A percentile compares a stretch with the other conserved stretches of the same genome.
These are phyloP conservation scores for Mucor velutinosus DNA, from an alignment of 371 early-diverging fungal species.

Conservation along the genomic window DNA sequence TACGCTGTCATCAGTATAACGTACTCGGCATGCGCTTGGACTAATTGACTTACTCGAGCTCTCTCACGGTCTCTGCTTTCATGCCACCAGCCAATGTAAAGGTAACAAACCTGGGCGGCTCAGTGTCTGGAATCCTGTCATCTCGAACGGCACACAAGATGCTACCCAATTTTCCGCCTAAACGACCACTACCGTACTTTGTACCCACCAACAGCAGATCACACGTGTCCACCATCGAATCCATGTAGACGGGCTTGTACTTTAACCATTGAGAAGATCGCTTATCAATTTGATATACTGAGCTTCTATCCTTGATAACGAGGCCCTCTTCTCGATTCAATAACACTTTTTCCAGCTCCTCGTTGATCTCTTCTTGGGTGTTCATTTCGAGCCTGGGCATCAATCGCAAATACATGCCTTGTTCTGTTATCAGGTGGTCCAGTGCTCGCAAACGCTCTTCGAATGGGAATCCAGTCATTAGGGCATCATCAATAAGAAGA, in stretches of 20 bases:
- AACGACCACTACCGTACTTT: slow-evolving; percentile 64
- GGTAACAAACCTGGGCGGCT: slow-evolving; percentile 46
- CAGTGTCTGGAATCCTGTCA: slow-evolving; percentile 33
- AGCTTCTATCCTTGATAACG: slow-evolving; percentile 68
- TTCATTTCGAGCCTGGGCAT: slow-evolving; percentile 52
- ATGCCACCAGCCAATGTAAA: slow-evolving; percentile 74
- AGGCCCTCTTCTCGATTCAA: slow-evolving; percentile 57
- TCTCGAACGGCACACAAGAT: slow-evolving; percentile 75
- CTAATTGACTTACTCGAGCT: slow-evolving; percentile 35
- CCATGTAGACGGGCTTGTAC: slow-evolving; percentile 77
- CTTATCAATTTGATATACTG: slow-evolving; percentile 57
- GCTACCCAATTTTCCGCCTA: slow-evolving; percentile 62
- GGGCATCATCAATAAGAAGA: slow-evolving; percentile 62
- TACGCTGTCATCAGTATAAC: background rate
- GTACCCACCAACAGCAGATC: slow-evolving; percentile 75
- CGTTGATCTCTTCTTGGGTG: slow-evolving; percentile 60
- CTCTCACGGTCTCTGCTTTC: slow-evolving; percentile 55
- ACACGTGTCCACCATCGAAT: slow-evolving; percentile 64
- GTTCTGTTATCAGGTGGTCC: slow-evolving; percentile 50
- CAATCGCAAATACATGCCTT: slow-evolving; percentile 53
- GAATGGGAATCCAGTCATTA: slow-evolving; percentile 58
- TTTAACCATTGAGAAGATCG: slow-evolving; percentile 68
- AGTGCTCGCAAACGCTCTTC: slow-evolving; percentile 53
- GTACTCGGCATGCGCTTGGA: background rate
- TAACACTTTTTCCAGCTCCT: slow-evolving; percentile 52